phyloP scores from a whole-genome alignment of 2,329 filamentous ascomycete species.

The Aspergillus pseudoglaucus region DNA sequence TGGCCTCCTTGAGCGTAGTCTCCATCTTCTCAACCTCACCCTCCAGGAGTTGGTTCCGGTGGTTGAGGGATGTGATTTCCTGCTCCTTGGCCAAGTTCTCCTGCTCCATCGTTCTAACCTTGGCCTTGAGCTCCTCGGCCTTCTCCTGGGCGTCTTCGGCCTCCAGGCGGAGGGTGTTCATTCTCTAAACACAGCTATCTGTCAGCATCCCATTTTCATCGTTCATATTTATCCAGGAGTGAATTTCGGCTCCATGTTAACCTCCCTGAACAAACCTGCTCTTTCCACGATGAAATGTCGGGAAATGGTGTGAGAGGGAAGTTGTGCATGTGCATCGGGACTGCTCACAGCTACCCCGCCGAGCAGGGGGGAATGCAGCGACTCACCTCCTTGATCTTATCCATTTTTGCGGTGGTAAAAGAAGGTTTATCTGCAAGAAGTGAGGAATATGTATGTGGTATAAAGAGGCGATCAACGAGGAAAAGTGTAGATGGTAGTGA shows the following conservation, averaged over 20 bases:
- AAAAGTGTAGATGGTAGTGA: constrained; percentile 24
- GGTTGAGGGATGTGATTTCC: constrained; percentile 90
- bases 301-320: constrained; percentile 5
- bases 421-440: constrained; percentile 2
- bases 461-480: constrained; percentile 6
- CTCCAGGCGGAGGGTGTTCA: constrained; percentile 90
- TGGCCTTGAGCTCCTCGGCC: constrained; percentile 78
- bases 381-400: constrained; percentile 85
- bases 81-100: constrained; percentile 96
- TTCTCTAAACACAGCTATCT: constrained; percentile 57
- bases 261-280: too few species aligned
- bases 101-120: constrained; percentile 86
- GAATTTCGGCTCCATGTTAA: background rate
- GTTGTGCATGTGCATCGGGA: constrained; percentile 16
- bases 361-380: constrained; percentile 18
- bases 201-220: constrained; percentile 13
- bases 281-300: background rate
- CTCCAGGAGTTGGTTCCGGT: constrained; percentile 93
- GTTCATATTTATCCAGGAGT: background rate
- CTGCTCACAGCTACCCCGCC: constrained; percentile 36
- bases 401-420: constrained; percentile 52
- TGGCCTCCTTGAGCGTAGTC: constrained; percentile 72
- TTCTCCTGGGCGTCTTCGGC: constrained; percentile 76
- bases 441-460: constrained; percentile 17
- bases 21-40: constrained; percentile 89